Evolutionary conservation across 768 basidiomycete species (phyloP).

Genomic region (Suillus weaverae): DNA sequence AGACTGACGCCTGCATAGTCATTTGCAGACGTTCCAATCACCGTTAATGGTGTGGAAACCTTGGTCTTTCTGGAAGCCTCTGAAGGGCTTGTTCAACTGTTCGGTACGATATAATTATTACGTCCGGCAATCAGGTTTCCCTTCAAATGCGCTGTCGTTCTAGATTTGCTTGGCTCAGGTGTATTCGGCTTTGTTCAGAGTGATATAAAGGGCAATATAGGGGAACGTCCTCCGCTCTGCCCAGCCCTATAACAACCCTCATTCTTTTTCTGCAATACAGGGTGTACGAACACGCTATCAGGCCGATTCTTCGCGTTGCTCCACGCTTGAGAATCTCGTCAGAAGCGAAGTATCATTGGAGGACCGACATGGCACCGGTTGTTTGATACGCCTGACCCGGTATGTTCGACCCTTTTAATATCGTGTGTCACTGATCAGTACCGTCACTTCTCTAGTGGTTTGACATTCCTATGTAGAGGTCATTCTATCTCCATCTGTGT

Average conservation of each 20-base stretch:
- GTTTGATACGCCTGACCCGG: slow-evolving; percentile 68
- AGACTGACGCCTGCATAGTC: slow-evolving; percentile 50
- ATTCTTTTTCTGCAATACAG: slow-evolving; percentile 34
- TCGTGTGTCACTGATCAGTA: slow-evolving; percentile 8
- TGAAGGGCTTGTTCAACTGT: slow-evolving; percentile 77
- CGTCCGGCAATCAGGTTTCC: slow-evolving; percentile 11
- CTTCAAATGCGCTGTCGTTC: slow-evolving; percentile 11
- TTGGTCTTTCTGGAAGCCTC: slow-evolving; percentile 81
- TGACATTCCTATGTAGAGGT: slow-evolving; percentile 59
- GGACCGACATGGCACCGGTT: slow-evolving; percentile 53
- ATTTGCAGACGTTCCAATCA: slow-evolving; percentile 80
- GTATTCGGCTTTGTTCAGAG: slow-evolving; percentile 75
- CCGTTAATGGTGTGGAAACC: slow-evolving; percentile 79
- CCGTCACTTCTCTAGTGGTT: slow-evolving; percentile 46
- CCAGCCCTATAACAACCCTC: slow-evolving; percentile 13
- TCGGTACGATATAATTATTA: slow-evolving; percentile 46
- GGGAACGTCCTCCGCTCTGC: slow-evolving; percentile 39
- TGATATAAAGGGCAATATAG: slow-evolving; percentile 68
- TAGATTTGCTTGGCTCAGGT: slow-evolving; percentile 67
- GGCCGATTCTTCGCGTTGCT: slow-evolving; percentile 40
- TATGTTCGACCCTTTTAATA: slow-evolving; percentile 33
- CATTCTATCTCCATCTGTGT: not conserved
- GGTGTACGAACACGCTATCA: slow-evolving; percentile 63
- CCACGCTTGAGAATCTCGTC: slow-evolving; percentile 64
- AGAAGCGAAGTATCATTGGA: slow-evolving; percentile 45